Percentiles rank a stretch among this genome's conserved stretches.
These are phyloP conservation scores for Piper longum DNA, from an alignment of 164 flowering plant species.

Conservation along the genomic window DNA sequence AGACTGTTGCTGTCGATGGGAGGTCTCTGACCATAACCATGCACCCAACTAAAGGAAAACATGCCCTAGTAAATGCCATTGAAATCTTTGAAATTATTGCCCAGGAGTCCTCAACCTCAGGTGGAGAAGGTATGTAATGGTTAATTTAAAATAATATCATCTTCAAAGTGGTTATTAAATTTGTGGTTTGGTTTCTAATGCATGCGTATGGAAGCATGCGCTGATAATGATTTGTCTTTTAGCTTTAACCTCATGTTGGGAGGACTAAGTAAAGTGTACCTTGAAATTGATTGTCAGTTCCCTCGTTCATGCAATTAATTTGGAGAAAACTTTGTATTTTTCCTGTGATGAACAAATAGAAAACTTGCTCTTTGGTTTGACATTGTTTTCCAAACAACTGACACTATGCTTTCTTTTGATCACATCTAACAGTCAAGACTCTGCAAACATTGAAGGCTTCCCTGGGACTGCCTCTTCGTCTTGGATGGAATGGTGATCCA, in stretches of 20 bases:
- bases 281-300: too few relatives aligned
- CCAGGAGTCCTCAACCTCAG: conserved; percentile 52
- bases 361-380: not conserved
- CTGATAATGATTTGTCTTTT: not conserved
- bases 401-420: not conserved
- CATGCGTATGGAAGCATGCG: too few relatives aligned
- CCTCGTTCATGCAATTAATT: too few relatives aligned
- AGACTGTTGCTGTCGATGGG: conserved; percentile 62
- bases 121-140: conserved; percentile 49
- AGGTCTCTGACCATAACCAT: conserved; percentile 59
- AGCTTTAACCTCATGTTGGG: not conserved
- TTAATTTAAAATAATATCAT: too few relatives aligned
- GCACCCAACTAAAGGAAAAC: conserved; percentile 51
- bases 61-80: conserved; percentile 67
- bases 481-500: conserved; percentile 99
- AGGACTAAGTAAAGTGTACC: not conserved
- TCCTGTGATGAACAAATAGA: not conserved
- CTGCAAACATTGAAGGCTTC: conserved; percentile 58
- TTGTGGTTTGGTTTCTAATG: too few relatives aligned
- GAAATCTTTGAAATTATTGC: conserved; percentile 75
- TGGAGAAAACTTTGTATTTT: too few relatives aligned
- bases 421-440: conserved; percentile 42
- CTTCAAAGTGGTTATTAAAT: too few relatives aligned
- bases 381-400: not conserved
- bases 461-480: conserved; percentile 74